Base-by-base conservation (phyloP, 306 rosid species). In the Inga laurina region DNA sequence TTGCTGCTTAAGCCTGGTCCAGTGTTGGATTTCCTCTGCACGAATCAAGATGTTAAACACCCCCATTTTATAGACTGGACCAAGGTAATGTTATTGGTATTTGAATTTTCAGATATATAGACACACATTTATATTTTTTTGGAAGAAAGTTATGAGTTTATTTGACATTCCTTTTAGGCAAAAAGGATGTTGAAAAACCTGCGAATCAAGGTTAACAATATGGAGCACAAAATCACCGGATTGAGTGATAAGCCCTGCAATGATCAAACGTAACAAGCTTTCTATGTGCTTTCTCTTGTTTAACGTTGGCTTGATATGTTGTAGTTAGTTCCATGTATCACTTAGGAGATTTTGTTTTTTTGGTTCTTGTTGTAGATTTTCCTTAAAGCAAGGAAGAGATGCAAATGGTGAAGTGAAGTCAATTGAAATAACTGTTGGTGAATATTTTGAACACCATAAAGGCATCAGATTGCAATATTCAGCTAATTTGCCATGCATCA, bases 151-250 rank as follows among this genome's bases (percentile, higher is more conserved):
- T 49, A 12, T 3, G 16, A 49, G 54, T 12, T 49, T 49, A 49
- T 80, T 37, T 51, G 19, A 22, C 37, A 32, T 54, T 62, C 1
- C 16, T 62, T 43, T 80, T 66, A 89, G 92, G 90, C 91, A 22
- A 90, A 75, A 75, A 77, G 85, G 78, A 81, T 67, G 81, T 64
- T 90, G 37, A 90, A 86, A 35, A 90, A 75, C 66, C 70, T 90
- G 16, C 84, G 91, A 64, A 75, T 90, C 41, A 78, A 78, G 74
- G 89, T 69, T 14, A 82, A 86, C 45, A 85, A 85, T 18, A 32
- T 77, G 35, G 90, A 88, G 78, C 82, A 77, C 83, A 88, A 86
- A 90, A 90, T 90, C 85, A 88, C 85, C 39, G 93, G 93, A 72
- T 27, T 90, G 71, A 90, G 91, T 80, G 91, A 90, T 1, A 48